Evolutionary conservation across 192 early-diverging fungal species (phyloP), one percentile per base, ranked within the genome.

Genomic region (Coemansia sp.): DNA sequence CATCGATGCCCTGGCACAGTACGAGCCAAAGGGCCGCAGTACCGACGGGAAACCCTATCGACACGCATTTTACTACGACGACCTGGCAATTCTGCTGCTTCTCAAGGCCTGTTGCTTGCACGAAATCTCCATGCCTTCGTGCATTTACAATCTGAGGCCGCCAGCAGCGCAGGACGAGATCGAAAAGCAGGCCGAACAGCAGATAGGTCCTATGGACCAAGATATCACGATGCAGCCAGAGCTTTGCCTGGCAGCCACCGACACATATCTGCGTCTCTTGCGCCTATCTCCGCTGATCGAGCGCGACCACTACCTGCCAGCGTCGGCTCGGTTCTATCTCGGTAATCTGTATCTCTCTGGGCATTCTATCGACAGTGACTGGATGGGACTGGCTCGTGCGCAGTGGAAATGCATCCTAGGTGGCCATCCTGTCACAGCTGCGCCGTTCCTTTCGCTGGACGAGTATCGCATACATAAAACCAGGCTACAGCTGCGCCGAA

Each of bases 21-120:
- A 64, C 45, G 65, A 67, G 11, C 73, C 85, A 4, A 77, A 72
- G 64, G 70, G 14, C 71, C 72, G 6, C 74, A 74, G 4, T 66
- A 53, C 1, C 71, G 17, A 48, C 17, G 45, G 78, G 22, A 72
- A 76, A 33, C 72, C 58, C 7, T 67, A 83, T 20, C 79, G 84
- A 9, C 82, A 86, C 22, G 65, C 72, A 28, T 71, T 75, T 39
- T 83, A 87, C 54, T 90, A 93, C 60, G 95, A 96, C 64, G 93
- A 96, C 64, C 63, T 92, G 51, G 94, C 92, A 66, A 63, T 94
- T 6, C 84, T 87, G 0, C 76, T 90, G 51, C 88, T 92, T 70
- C 79, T 95, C 7, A 88, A 89, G 55, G 90, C 88, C 39, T 65
- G 88, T 28, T 73, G 90, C 0, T 70, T 87, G 53, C 88, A 90